Conservation (phyloP, 768 basidiomycete species). For the Chalciporus sphaerocephalus region DNA sequence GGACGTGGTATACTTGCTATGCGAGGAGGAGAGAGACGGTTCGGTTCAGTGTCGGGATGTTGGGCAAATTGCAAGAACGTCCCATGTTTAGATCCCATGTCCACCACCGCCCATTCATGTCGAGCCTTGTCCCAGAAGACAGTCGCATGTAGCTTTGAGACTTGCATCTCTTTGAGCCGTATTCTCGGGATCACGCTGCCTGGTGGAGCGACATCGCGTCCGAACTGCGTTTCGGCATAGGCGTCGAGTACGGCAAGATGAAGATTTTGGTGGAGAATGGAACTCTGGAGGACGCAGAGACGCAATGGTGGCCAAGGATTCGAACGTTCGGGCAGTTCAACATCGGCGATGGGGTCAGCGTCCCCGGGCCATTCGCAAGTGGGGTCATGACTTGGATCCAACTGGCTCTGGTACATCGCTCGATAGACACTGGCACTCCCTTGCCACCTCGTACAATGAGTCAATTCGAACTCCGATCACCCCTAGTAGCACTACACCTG, state of each 20-base stretch:
- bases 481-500: too few relatives aligned
- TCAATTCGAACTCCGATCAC: constrained; percentile 24
- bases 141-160: constrained; percentile 77
- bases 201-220: constrained; percentile 56
- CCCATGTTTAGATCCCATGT: constrained; percentile 84
- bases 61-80: constrained; percentile 50
- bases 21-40: constrained; percentile 60
- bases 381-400: constrained; percentile 40
- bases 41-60: constrained; percentile 27
- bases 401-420: neutral
- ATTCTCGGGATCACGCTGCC: constrained; percentile 57
- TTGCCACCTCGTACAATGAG: neutral
- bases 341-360: too few relatives aligned
- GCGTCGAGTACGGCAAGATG: constrained; percentile 61
- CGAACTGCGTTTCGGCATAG: constrained; percentile 65
- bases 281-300: constrained; percentile 34
- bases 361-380: constrained; percentile 59
- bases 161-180: constrained; percentile 78
- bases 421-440: too few relatives aligned
- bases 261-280: constrained; percentile 47
- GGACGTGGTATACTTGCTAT: constrained; percentile 64
- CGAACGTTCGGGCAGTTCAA: neutral
- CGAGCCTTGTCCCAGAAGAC: constrained; percentile 62
- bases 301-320: constrained; percentile 28
- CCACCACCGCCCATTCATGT: constrained; percentile 67